These are phyloP conservation scores for Juglanconis sp. DNA, from an alignment of 2,329 filamentous ascomycete genomes.

Conservation along the genomic window DNA sequence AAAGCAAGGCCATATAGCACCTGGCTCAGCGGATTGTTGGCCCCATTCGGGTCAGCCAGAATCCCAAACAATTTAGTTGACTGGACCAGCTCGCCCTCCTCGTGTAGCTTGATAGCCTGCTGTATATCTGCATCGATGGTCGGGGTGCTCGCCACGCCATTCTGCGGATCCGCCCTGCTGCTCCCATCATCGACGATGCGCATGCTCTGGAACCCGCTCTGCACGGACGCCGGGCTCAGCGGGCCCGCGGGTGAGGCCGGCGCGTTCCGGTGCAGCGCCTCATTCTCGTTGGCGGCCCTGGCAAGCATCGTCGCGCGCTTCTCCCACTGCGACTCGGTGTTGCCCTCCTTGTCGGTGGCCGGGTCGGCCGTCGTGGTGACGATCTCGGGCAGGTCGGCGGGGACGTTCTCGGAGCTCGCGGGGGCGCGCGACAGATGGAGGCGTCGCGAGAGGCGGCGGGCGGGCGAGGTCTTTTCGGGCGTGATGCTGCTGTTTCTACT, in stretches of 20 bases:
- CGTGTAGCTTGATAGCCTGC: constrained; percentile 91
- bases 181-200: constrained; percentile 22
- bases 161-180: constrained; percentile 21
- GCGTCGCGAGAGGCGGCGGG: constrained; percentile 62
- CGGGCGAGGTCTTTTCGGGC: constrained; percentile 30
- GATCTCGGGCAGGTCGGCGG: constrained; percentile 76
- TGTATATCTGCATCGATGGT: constrained; percentile 73
- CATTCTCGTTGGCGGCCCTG: constrained; percentile 45
- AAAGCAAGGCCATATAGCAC: constrained; percentile 92
- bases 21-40: constrained; percentile 91
- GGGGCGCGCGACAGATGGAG: constrained; percentile 61
- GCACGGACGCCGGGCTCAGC: constrained; percentile 18
- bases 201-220: constrained; percentile 28
- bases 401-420: constrained; percentile 69
- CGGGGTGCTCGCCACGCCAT: constrained; percentile 44
- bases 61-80: constrained; percentile 84
- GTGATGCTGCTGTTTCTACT: constrained; percentile 31
- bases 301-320: constrained; percentile 87
- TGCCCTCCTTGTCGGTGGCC: constrained; percentile 41
- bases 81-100: constrained; percentile 71
- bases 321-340: constrained; percentile 78
- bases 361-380: constrained; percentile 43
- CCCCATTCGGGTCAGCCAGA: constrained; percentile 77
- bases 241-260: constrained; percentile 32
- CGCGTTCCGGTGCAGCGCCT: constrained; percentile 43